Conservation (phyloP, 345 rosid genomes). For the Viola odorata region DNA sequence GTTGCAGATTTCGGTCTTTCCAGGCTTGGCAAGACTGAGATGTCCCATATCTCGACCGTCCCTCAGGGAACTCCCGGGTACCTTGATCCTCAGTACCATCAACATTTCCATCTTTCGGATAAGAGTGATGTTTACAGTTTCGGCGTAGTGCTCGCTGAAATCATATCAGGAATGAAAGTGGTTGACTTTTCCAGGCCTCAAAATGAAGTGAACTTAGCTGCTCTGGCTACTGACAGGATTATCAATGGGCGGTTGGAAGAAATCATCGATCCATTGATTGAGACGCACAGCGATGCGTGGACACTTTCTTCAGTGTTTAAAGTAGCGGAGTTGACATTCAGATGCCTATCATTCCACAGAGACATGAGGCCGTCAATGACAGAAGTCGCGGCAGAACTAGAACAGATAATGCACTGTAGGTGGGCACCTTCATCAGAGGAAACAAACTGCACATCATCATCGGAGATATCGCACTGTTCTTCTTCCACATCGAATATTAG, state of each 20-base stretch:
- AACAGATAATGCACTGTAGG: conserved; percentile 32
- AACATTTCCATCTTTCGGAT: conserved; percentile 72
- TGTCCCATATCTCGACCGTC: conserved; percentile 80
- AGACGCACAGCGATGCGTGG: conserved; percentile 34
- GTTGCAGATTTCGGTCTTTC: conserved; percentile 96
- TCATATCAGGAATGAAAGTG: conserved; percentile 54
- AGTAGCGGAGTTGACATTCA: conserved; percentile 68
- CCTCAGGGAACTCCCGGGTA: conserved; percentile 96
- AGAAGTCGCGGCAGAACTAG: conserved; percentile 53
- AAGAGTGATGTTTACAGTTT: conserved; percentile 85
- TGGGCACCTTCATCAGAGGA: conserved; percentile 19
- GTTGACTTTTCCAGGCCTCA: conserved; percentile 52
- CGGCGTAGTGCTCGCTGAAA: conserved; percentile 64
- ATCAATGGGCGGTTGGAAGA: conserved; percentile 45
- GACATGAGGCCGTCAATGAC: conserved; percentile 65
- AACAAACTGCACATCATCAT: conserved; percentile 16
- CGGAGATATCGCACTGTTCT: conserved; percentile 16
- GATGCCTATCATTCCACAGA: conserved; percentile 60
- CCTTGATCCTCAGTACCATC: conserved; percentile 85
- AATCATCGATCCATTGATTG: conserved; percentile 50
- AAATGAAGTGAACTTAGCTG: conserved; percentile 59
- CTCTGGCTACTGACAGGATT: conserved; percentile 51
- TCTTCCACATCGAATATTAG: conserved; percentile 23
- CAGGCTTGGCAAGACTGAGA: conserved; percentile 63
- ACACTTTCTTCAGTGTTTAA: conserved; percentile 36